Conservation (phyloP, 768 basidiomycete genomes). For the Xerocomellus intermedius region DNA sequence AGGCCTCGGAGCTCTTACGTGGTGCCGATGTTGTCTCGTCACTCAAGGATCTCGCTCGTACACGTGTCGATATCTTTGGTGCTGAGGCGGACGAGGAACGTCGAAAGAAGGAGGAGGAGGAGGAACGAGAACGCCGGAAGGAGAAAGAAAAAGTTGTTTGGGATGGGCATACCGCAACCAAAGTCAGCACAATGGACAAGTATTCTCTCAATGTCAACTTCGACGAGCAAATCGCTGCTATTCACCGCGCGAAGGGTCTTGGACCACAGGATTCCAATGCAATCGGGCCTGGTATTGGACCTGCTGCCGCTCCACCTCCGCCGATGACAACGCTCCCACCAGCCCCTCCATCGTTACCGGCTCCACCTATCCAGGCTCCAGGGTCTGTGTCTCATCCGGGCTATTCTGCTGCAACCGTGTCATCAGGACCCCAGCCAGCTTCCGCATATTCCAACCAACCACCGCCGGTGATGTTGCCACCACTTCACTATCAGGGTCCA, state of each 20-base stretch:
- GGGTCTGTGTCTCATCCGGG: constrained; percentile 45
- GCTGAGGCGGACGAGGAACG: constrained; percentile 91
- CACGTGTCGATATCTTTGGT: constrained; percentile 98
- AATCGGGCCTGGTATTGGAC: constrained; percentile 86
- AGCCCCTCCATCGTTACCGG: constrained; percentile 70
- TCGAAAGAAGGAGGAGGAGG: constrained; percentile 83
- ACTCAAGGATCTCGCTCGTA: constrained; percentile 87
- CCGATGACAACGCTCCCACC: constrained; percentile 62
- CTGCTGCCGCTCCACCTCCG: constrained; percentile 68
- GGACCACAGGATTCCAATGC: constrained; percentile 78
- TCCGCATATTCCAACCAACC: constrained; percentile 61
- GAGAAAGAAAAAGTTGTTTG: constrained; percentile 96
- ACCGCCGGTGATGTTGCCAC: constrained; percentile 75
- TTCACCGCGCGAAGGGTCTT: constrained; percentile 90
- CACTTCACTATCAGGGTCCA: constrained; percentile 81
- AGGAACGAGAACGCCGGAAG: constrained; percentile 73
- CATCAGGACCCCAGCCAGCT: constrained; percentile 90
- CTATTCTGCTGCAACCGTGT: constrained; percentile 82
- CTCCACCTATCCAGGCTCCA: constrained; percentile 53
- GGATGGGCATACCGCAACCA: constrained; percentile 97
- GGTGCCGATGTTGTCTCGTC: constrained; percentile 95
- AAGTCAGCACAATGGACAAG: constrained; percentile 87
- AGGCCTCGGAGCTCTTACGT: constrained; percentile 81
- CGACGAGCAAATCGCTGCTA: constrained; percentile 97
- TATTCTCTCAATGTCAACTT: constrained; percentile 93